phyloP scores from a whole-genome alignment of 1,284 basidiomycete genomes.

The Leccinum proliferum region DNA sequence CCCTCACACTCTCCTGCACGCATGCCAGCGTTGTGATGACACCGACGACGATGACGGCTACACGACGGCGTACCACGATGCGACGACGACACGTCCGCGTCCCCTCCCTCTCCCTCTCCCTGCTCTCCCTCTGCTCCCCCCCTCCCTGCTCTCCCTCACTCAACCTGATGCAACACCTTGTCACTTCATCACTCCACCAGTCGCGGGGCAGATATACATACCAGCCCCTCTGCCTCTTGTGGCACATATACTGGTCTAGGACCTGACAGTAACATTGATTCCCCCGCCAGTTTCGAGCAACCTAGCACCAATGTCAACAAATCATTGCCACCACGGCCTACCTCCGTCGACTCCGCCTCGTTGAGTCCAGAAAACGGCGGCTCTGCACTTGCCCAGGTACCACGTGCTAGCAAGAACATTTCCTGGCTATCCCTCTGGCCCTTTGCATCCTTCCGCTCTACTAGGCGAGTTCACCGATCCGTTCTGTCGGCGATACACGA shows the following conservation, averaged over 20 bases:
- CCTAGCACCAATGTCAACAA: background rate
- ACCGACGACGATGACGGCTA: too few relatives aligned
- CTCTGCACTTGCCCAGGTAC: background rate
- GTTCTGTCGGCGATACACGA: constrained; percentile 42
- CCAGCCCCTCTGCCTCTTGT: background rate
- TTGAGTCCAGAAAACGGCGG: background rate
- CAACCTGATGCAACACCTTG: constrained; percentile 12
- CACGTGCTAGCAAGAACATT: constrained; percentile 6
- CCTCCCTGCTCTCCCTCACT: too few relatives aligned
- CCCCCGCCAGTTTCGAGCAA: background rate
- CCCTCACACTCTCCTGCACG: too few relatives aligned
- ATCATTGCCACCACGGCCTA: background rate
- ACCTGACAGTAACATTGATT: background rate
- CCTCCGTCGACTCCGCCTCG: background rate
- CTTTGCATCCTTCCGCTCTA: constrained; percentile 31
- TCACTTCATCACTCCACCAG: constrained; percentile 4
- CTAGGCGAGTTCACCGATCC: constrained; percentile 37
- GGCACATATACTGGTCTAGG: background rate
- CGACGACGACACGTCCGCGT: too few relatives aligned
- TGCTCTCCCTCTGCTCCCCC: too few relatives aligned
- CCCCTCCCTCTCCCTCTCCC: too few relatives aligned
- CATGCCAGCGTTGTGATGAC: too few relatives aligned
- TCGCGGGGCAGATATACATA: background rate
- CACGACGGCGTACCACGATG: too few relatives aligned
- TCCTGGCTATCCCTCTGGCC: constrained; percentile 30